Base-by-base conservation (phyloP, 106 monocot genomes). In the Dioscorea dumetorum region DNA sequence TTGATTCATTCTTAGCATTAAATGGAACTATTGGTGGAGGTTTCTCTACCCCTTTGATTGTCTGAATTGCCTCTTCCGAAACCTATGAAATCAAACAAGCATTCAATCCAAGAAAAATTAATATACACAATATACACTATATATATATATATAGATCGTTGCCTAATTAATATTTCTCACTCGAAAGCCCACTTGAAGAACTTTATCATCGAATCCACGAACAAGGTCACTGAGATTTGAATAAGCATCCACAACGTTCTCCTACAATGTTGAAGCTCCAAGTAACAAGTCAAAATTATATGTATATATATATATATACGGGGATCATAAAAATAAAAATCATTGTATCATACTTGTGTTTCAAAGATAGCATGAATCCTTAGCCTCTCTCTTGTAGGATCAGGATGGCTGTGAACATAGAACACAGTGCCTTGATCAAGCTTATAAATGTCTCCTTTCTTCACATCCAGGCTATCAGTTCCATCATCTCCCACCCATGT, bases 301-400 rank as follows among this genome's bases (percentile, higher is more conserved):
- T 20, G 3, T 28, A 10, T 18, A 41, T 66, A 21, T 48, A 49
- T 20, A 20, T 48, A 23, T 21, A 41, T 74, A 79, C 81, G n/a
- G 18, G 12, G 15, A 64, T 57, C 28, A 28, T 1, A 28, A 28
- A 28, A 3, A 28, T 28, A 28, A 1, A 1, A 28, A 24, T 71
- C 60, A 0, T 81, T 67, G 1, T 53, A n/a, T 17, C 24, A 49
- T 14, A 69, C 19, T 14, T 18, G 11, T 12, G 63, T 72, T 72
- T 73, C 63, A 48, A 94, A 94, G 57, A 94, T 85, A 60, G 94
- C 82, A 71, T 90, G 68, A 48, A 94, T 80, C 49, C 90, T 73
- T 19, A 94, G 90, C 74, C 77, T 83, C 72, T 76, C 72, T 61
- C 85, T 73, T 4, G 61, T 74, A 4, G 76, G 70, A 75, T 80